phyloP scores from a whole-genome alignment of 305 asterid species.

The Fraxinus sp. region DNA sequence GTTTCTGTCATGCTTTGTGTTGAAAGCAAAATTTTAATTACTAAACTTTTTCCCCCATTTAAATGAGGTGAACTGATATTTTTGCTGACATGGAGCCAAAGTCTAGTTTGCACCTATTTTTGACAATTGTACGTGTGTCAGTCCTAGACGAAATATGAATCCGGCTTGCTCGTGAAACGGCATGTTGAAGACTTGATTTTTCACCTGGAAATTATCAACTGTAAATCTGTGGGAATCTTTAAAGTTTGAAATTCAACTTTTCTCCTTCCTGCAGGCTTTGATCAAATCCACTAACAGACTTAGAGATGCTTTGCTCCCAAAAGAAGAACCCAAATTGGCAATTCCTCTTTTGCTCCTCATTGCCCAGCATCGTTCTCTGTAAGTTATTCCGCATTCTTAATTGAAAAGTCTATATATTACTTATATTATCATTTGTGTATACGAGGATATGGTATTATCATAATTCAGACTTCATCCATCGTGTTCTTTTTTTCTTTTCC shows the following conservation, averaged over 20 bases:
- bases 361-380: slow-evolving; percentile 97
- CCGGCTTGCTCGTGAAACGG: neutral
- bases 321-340: slow-evolving; percentile 93
- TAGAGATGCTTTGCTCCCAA: slow-evolving; percentile 87
- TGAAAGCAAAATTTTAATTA: neutral
- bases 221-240: slow-evolving; percentile 4
- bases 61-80: neutral
- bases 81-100: neutral
- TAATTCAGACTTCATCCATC: neutral
- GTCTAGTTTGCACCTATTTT: neutral
- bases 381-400: slow-evolving; percentile 34
- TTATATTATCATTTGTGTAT: neutral
- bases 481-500: neutral
- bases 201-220: slow-evolving; percentile 3
- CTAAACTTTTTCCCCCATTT: neutral
- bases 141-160: neutral
- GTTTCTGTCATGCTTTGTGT: neutral
- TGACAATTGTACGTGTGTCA: neutral
- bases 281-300: slow-evolving; percentile 92
- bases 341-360: slow-evolving; percentile 91
- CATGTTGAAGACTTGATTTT: neutral
- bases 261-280: slow-evolving; percentile 67
- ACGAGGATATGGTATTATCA: neutral
- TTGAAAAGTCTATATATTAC: neutral
- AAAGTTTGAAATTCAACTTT: slow-evolving; percentile 8